Percentiles rank a stretch among this genome's conserved stretches.
phyloP scores from a whole-genome alignment of 1,284 basidiomycete species.

The Sporisorium iseilematis-ciliati region DNA sequence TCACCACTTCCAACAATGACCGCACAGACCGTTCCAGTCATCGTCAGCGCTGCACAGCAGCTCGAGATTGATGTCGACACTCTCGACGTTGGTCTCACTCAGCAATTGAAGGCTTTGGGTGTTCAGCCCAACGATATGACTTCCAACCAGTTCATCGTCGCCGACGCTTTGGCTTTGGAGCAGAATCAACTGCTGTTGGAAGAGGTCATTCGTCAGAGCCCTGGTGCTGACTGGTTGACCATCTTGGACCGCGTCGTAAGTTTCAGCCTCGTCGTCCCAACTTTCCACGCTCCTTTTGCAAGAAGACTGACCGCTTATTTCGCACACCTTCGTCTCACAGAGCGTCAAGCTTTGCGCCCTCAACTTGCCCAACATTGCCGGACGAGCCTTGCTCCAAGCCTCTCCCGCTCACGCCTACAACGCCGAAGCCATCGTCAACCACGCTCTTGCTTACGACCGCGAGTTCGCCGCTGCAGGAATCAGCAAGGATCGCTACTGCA shows the following conservation, averaged over 20 bases:
- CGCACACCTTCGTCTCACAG: no score
- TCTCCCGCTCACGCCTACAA: slow-evolving; percentile 34
- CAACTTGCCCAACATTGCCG: slow-evolving; percentile 35
- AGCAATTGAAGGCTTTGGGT: slow-evolving; percentile 33
- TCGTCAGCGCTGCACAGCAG: slow-evolving; percentile 36
- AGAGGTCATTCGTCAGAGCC: slow-evolving; percentile 20
- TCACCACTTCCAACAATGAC: slow-evolving; percentile 18
- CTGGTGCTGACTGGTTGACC: slow-evolving; percentile 31
- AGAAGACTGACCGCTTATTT: no score
- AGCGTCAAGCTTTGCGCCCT: slow-evolving; percentile 30
- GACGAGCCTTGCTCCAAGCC: slow-evolving; percentile 32
- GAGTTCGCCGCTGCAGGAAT: slow-evolving; percentile 30
- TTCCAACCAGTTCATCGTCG: slow-evolving; percentile 47
- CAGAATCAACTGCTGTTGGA: slow-evolving; percentile 24
- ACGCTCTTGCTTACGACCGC: slow-evolving; percentile 33
- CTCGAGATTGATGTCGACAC: slow-evolving; percentile 47
- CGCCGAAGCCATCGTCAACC: slow-evolving; percentile 24
- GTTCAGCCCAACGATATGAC: slow-evolving; percentile 48
- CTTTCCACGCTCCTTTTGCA: no score
- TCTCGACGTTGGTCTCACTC: slow-evolving; percentile 32
- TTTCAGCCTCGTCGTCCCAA: no score
- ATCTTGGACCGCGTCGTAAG: slow-evolving; percentile 25
- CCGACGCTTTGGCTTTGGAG: slow-evolving; percentile 26
- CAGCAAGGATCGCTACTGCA: slow-evolving; percentile 63
- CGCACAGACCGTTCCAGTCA: slow-evolving; percentile 31